These are phyloP conservation scores for Capronia americana DNA, from an alignment of 2,329 filamentous ascomycete species.

Conservation along the genomic window DNA sequence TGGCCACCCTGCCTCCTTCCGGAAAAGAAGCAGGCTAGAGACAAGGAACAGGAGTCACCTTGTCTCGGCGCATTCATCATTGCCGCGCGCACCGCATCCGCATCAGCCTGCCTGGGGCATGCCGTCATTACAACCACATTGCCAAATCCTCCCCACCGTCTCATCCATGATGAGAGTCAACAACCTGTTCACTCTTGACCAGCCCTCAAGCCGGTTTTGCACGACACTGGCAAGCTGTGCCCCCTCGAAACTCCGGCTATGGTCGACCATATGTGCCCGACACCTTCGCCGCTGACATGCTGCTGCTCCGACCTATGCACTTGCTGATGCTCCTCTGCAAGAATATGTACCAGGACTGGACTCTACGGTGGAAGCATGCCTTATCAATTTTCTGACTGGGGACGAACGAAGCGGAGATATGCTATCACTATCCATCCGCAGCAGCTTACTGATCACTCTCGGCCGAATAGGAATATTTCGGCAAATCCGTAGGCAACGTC, in stretches of 20 bases:
- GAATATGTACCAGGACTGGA: constrained; percentile 32
- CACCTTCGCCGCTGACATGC: constrained; percentile 21
- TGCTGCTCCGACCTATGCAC: constrained; percentile 28
- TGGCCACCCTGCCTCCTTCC: neutral
- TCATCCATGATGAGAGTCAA: neutral
- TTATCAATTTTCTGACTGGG: constrained; percentile 23
- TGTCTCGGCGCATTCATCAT: neutral
- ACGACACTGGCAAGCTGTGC: neutral
- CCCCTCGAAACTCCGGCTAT: neutral
- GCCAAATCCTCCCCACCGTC: neutral
- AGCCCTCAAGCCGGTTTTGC: neutral
- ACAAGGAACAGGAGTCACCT: constrained; percentile 2
- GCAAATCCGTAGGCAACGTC: constrained; percentile 83
- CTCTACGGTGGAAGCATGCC: constrained; percentile 31
- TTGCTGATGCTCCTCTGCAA: constrained; percentile 34
- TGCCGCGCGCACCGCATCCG: neutral
- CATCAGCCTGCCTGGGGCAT: neutral
- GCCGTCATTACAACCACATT: neutral
- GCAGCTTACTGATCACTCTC: constrained; percentile 54
- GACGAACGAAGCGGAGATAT: constrained; percentile 29
- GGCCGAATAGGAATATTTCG: constrained; percentile 90
- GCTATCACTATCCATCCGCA: constrained; percentile 35
- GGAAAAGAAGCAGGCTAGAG: neutral
- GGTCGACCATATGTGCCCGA: neutral
- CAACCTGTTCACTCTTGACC: neutral